Base-by-base conservation (phyloP, 345 rosid species). In the Brassica rapa region DNA sequence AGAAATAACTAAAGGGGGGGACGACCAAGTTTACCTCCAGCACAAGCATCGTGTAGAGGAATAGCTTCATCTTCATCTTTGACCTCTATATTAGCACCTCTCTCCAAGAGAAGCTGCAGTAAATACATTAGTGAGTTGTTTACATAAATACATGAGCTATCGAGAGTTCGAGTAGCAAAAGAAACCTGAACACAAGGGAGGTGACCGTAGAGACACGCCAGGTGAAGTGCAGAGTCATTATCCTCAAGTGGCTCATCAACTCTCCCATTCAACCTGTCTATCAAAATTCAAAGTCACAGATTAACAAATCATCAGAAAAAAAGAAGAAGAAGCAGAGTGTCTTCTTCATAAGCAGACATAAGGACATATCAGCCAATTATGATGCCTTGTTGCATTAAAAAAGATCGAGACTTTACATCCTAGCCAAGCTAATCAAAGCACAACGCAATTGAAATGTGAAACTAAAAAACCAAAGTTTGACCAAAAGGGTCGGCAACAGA, bases 41-140 rank as follows among this genome's bases (percentile, higher is more conserved):
- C 96, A 84, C 92, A 91, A 64, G 96, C 97, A 88, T 92, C 99
- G 70, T 95, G 99, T 66, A 95, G 71, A 78, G 99, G 98, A 81
- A 95, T 74, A 1, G 96, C 98, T 46, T 97, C 99, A 9, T 95
- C 98, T 84, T 91, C 98, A 77, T 95, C 99, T 84, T 82, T 87
- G 24, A 86, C 86, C 81, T 95, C 99, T 74, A 95, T 67, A 77
- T 83, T 72, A 77, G 98, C 98, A 32, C 98, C 99, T 85, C 94
- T 88, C 67, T 89, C 98, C 80, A 91, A 15, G 53, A 95, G 98
- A 35, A 95, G 85, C 98, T 93, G 83, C 33, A 81, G 9, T 29
- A 49, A 56, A 73, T 6, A 66, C 4, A 61, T 62, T 62, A n/a
- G 6, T n/a, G 1, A 63, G 66, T 62, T 29, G 39, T 63, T 4